Conservation (phyloP, 208 protist genomes). For the Leishmania arabica region DNA sequence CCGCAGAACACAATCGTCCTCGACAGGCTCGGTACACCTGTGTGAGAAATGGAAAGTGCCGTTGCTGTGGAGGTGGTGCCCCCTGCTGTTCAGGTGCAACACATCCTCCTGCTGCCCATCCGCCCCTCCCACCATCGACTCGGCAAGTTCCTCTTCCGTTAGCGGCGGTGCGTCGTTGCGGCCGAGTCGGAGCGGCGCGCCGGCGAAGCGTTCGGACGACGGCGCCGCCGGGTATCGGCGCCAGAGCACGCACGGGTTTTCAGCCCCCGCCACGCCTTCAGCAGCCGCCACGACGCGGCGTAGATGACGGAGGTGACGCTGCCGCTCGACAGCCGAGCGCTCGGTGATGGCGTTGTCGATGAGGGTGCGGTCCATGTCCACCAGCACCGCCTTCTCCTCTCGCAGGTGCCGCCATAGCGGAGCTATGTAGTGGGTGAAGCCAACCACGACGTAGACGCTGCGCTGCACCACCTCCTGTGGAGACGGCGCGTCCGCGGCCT, state of each 20-base stretch:
- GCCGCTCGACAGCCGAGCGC: slow-evolving; percentile 23
- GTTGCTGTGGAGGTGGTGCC: background rate
- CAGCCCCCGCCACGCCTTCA: slow-evolving; percentile 1
- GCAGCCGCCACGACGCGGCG: slow-evolving; percentile 12
- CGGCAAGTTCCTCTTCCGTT: slow-evolving; percentile 18
- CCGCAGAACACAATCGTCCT: background rate
- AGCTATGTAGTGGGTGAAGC: slow-evolving; percentile 64
- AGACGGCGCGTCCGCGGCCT: background rate
- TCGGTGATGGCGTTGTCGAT: slow-evolving; percentile 77
- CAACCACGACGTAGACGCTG: slow-evolving; percentile 48
- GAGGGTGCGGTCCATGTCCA: slow-evolving; percentile 88
- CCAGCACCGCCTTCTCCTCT: slow-evolving; percentile 63
- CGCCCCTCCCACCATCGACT: background rate
- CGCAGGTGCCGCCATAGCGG: slow-evolving; percentile 63
- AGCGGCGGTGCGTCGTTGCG: slow-evolving; percentile 18
- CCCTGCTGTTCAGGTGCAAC: background rate
- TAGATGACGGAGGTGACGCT: slow-evolving; percentile 24
- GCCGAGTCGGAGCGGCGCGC: slow-evolving; percentile 2
- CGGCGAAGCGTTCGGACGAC: slow-evolving; percentile 4
- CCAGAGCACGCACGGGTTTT: slow-evolving; percentile 27
- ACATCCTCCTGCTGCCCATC: background rate
- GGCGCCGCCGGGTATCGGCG: background rate
- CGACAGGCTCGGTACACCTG: background rate
- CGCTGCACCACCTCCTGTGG: slow-evolving; percentile 33
- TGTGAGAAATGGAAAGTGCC: background rate